Conservation (phyloP, 1,284 basidiomycete species). For the Boletellus deceptivus region DNA sequence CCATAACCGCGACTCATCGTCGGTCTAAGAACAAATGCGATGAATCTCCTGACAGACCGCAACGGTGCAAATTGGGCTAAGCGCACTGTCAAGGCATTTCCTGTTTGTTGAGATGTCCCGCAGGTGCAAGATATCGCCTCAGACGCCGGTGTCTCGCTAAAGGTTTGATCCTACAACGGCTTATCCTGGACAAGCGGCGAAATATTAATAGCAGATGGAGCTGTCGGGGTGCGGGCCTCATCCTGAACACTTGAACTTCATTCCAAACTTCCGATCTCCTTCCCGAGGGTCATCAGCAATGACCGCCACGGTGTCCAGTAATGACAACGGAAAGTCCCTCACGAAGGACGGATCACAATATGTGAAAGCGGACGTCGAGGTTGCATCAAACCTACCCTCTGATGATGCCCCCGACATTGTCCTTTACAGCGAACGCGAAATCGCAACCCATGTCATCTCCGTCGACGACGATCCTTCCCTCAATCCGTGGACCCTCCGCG, state of each 20-base stretch:
- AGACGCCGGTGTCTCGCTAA: not conserved
- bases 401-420: constrained; percentile 27
- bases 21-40: too few species aligned
- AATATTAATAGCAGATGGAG: not conserved
- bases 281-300: not conserved
- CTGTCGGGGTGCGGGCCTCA: not conserved
- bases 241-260: too few species aligned
- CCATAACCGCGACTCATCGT: too few species aligned
- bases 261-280: too few species aligned
- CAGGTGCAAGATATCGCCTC: not conserved
- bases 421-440: constrained; percentile 45
- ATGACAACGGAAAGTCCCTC: not conserved
- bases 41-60: too few species aligned
- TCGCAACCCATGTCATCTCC: constrained; percentile 52
- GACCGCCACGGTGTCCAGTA: not conserved
- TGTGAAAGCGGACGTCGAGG: constrained; percentile 35
- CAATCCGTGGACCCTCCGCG: constrained; percentile 57
- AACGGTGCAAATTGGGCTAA: too few species aligned
- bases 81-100: too few species aligned
- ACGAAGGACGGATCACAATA: not conserved
- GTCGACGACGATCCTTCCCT: constrained; percentile 54
- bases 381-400: constrained; percentile 18
- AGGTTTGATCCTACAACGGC: not conserved
- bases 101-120: too few species aligned
- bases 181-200: not conserved